These are phyloP conservation scores for Kodamaea kaohsiungensis DNA, from an alignment of 805 yeast genomes.

Conservation along the genomic window DNA sequence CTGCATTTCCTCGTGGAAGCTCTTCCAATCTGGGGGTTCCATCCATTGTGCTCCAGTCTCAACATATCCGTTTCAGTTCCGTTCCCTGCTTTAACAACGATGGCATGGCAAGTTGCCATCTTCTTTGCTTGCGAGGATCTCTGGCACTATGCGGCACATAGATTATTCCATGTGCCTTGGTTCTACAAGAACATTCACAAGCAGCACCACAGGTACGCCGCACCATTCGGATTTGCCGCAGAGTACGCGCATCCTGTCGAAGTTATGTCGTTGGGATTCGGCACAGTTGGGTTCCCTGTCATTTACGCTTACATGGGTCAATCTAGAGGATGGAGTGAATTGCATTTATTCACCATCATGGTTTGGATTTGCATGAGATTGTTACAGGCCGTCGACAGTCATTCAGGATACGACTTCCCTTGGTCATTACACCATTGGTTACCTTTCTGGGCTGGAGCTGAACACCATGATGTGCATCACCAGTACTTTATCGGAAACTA, in stretches of 20 bases:
- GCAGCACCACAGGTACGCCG: slow-evolving; percentile 62
- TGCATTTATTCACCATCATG: slow-evolving; percentile 56
- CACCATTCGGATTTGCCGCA: slow-evolving; percentile 63
- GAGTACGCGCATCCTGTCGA: slow-evolving; percentile 64
- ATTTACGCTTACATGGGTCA: slow-evolving; percentile 50
- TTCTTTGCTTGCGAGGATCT: slow-evolving; percentile 57
- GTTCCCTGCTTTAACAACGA: slow-evolving; percentile 47
- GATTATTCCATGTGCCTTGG: slow-evolving; percentile 56
- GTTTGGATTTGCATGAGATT: slow-evolving; percentile 54
- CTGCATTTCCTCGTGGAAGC: slow-evolving; percentile 61
- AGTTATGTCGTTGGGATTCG: slow-evolving; percentile 57
- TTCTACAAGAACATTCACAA: slow-evolving; percentile 60
- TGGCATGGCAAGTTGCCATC: slow-evolving; percentile 46
- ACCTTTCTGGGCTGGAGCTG: slow-evolving; percentile 71
- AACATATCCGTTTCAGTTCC: slow-evolving; percentile 55
- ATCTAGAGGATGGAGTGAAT: slow-evolving; percentile 27
- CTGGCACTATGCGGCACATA: slow-evolving; percentile 64
- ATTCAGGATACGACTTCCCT: slow-evolving; percentile 63
- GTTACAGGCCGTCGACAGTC: slow-evolving; percentile 62
- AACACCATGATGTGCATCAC: slow-evolving; percentile 62
- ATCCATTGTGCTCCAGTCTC: slow-evolving; percentile 51
- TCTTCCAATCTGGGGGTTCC: slow-evolving; percentile 63
- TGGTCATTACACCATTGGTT: slow-evolving; percentile 56
- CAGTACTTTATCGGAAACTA: slow-evolving; percentile 61
- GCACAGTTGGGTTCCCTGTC: slow-evolving; percentile 62